A percentile compares a stretch with the other conserved stretches of the same genome.
phyloP scores from a whole-genome alignment of 169 alveolate species.

The Plasmodium gaboni region DNA sequence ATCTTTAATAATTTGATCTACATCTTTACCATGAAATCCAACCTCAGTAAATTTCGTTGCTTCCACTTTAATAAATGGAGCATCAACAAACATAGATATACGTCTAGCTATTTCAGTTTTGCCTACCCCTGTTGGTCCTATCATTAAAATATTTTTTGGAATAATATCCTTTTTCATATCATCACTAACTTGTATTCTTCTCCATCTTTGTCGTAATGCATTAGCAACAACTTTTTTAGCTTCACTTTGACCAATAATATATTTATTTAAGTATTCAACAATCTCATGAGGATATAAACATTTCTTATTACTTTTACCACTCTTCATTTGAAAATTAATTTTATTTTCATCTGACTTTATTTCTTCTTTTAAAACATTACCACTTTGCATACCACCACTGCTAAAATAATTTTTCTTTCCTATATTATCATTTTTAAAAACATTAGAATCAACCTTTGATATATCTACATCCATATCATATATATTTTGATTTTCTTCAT shows the following conservation, averaged over 20 bases:
- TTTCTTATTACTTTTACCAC: slow-evolving; percentile 18
- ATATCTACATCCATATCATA: no score
- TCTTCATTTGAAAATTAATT: slow-evolving; percentile 26
- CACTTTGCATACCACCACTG: background rate
- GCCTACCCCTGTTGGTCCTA: slow-evolving; percentile 93
- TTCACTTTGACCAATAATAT: slow-evolving; percentile 88
- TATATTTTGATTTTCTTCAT: background rate
- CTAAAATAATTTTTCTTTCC: background rate
- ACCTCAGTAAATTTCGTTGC: slow-evolving; percentile 95
- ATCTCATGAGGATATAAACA: slow-evolving; percentile 79
- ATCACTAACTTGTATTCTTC: slow-evolving; percentile 82
- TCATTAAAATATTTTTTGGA: slow-evolving; percentile 91
- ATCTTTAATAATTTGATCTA: slow-evolving; percentile 88
- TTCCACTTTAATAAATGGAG: slow-evolving; percentile 93
- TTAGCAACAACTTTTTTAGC: slow-evolving; percentile 90
- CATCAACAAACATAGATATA: slow-evolving; percentile 88
- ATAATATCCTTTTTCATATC: slow-evolving; percentile 84
- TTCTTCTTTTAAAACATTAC: background rate
- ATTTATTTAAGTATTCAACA: slow-evolving; percentile 81
- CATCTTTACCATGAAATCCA: slow-evolving; percentile 94
- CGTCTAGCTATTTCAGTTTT: slow-evolving; percentile 93
- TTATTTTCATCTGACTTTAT: background rate
- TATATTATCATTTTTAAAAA: background rate
- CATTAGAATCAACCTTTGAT: background rate
- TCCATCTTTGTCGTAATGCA: slow-evolving; percentile 86